Evolutionary conservation across 345 rosid genomes (phyloP), one percentile per base, ranked within the genome.

Genomic region (Eucalyptus marginata): DNA sequence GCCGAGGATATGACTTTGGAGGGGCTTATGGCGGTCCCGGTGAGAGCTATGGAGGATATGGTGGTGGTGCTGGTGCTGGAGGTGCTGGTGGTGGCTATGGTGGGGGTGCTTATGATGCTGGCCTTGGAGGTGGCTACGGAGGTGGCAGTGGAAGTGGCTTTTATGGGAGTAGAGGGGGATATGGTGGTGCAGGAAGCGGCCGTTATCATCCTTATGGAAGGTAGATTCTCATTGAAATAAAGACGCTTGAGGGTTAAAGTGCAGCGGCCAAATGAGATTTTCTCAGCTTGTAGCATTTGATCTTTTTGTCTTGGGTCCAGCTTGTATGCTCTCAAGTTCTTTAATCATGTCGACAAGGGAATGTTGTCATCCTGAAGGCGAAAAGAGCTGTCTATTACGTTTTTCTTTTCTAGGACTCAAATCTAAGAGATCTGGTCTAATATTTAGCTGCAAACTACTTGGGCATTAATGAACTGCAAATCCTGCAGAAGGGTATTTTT

Each of bases 201-300:
- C 92, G 99, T 86, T 97, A 97, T 86, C 99, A 97, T 90, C 99
- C 99, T 16, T 97, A 97, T 25, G 96, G 95, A 87, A 95, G 99
- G 93, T 97, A 95, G 93, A 93, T n/a, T 47, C 87, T 27, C 87
- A 86, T 86, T 86, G 43, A 16, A 51, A 86, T 49, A 50, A 86
- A 86, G 54, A 86, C 49, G 33, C 58, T 49, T 49, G 87, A 31
- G 87, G 51, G 56, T 49, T 31, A 29, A 85, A 76, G 47, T 76
- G 87, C 51, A 86, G 87, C 20, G 54, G 87, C 59, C 31, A 49
- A 49, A 64, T 62, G 88, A 64, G 50, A 40, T 54, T 86, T 58
- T 50, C 59, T 43, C 59, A 89, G 40, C 49, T 58, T 87, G 33
- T n/a, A 66, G 56, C 87, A 64, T 62, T n/a, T 71, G 50, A 76